Evolutionary conservation across 331 rosid species (phyloP).

Genomic region (Malus hybrid): DNA sequence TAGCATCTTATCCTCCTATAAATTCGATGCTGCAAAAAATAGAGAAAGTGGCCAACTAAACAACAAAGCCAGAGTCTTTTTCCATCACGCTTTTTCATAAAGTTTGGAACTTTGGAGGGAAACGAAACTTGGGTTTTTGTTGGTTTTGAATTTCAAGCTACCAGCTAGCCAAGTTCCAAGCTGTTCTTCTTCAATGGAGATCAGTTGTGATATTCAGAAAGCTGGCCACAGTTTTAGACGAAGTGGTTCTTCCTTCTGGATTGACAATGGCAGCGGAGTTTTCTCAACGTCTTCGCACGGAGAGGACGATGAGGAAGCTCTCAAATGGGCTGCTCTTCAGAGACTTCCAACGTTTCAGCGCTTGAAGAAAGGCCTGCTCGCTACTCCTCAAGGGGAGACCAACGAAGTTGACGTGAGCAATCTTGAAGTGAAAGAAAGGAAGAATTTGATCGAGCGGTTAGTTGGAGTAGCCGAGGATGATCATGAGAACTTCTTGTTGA

Average conservation of each 20-base stretch:
- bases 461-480: conserved; percentile 23
- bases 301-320: conserved; percentile 72
- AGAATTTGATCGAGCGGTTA: conserved; percentile 41
- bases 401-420: conserved; percentile 31
- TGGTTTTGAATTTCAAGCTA: not conserved
- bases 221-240: conserved; percentile 9
- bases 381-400: conserved; percentile 23
- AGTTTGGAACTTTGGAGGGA: too few relatives aligned
- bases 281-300: not conserved
- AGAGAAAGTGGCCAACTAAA: not conserved
- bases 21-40: not conserved
- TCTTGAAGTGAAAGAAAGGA: conserved; percentile 47
- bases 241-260: conserved; percentile 5
- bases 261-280: not conserved
- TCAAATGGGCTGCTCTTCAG: conserved; percentile 64
- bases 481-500: conserved; percentile 21
- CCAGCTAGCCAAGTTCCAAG: not conserved
- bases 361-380: conserved; percentile 46
- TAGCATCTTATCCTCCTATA: too few relatives aligned
- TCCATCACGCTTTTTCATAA: not conserved
- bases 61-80: not conserved
- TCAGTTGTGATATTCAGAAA: conserved; percentile 1
- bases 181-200: conserved; percentile 2
- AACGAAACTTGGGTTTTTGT: not conserved
- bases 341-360: conserved; percentile 52